Percentiles rank a stretch among this genome's conserved stretches.
Conservation (phyloP, 2,329 filamentous ascomycete species). For the Macroventuria anomochaeta region DNA sequence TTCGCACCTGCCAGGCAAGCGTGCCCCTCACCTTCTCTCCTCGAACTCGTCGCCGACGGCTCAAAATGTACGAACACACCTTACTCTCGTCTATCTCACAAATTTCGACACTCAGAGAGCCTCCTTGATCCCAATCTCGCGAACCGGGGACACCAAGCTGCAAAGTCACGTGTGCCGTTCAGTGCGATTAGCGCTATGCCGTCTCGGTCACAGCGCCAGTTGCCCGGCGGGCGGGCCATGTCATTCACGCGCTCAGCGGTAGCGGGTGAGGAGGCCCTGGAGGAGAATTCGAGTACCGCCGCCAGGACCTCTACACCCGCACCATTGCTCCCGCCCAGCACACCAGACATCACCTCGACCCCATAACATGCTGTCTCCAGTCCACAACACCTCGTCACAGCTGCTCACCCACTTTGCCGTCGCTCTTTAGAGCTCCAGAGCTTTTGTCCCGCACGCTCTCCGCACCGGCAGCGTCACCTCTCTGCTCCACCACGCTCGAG, state of each 20-base stretch:
- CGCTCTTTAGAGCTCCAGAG: conserved; percentile 47
- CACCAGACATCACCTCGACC: conserved; percentile 21
- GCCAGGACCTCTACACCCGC: conserved; percentile 33
- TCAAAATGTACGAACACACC: neutral
- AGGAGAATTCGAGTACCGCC: conserved; percentile 24
- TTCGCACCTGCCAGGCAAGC: conserved; percentile 23
- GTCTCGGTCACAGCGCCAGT: conserved; percentile 9
- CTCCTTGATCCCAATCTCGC: conserved; percentile 9
- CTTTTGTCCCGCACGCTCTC: conserved; percentile 45
- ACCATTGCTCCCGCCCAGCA: conserved; percentile 35
- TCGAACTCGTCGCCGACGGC: conserved; percentile 9
- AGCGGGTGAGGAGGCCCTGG: conserved; percentile 20
- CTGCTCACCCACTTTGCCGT: conserved; percentile 37
- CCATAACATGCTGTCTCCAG: conserved; percentile 41
- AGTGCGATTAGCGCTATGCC: conserved; percentile 11
- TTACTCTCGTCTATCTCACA: neutral
- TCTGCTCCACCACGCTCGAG: conserved; percentile 31
- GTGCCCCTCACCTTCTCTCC: conserved; percentile 30
- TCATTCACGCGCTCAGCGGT: conserved; percentile 22
- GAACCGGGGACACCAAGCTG: conserved; percentile 9
- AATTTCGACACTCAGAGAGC: neutral
- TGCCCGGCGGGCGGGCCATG: conserved; percentile 25
- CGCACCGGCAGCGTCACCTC: conserved; percentile 42
- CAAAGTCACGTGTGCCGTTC: conserved; percentile 6
- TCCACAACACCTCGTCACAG: conserved; percentile 22